Evolutionary conservation across 73 alveolate genomes (phyloP), one percentile per base, ranked within the genome.

Genomic region (Durusdinium trenchii): DNA sequence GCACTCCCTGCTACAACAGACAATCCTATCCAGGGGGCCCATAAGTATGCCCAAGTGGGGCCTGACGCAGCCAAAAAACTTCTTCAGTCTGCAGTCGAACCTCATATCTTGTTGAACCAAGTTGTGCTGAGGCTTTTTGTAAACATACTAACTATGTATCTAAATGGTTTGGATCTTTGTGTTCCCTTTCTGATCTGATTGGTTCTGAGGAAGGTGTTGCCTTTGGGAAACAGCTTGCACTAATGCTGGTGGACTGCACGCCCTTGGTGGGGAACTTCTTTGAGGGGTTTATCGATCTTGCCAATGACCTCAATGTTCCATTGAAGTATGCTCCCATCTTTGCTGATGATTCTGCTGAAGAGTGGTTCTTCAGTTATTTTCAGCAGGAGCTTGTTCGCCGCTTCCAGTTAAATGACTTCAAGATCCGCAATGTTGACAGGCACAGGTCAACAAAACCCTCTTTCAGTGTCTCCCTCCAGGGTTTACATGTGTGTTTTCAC

Each of bases 241-340:
- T 83, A 52, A 48, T 83, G 73, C 30, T 83, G 50, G 75, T 83
- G 10, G 93, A 83, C 43, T 9, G 42, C 75, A 83, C 93, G 1
- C 93, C 93, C 46, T 18, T 42, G 35, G 93, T 83, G 10, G 93
- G 93, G 42, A 83, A 83, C 73, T 83, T 83, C 75, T 45, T 83
- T 4, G 93, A 83, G n/a, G 93, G 67, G 30, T 83, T 50, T 35
- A 18, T 83, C 30, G 36, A 47, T 16, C 10, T 51, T 36, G 1
- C 76, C 52, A 5, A 46, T 1, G 18, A 20, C 26, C 16, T 26
- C 67, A 83, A 83, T 32, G 38, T 32, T 1, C 89, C 93, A 20
- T 5, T n/a, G 46, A 46, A 83, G 67, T 83, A 83, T 36, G 75
- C 50, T 18, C 75, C 93, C 51, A 1, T 46, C 76, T 83, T 83